These are phyloP conservation scores for Russula virescens DNA, from an alignment of 768 basidiomycete species.

Conservation along the genomic window DNA sequence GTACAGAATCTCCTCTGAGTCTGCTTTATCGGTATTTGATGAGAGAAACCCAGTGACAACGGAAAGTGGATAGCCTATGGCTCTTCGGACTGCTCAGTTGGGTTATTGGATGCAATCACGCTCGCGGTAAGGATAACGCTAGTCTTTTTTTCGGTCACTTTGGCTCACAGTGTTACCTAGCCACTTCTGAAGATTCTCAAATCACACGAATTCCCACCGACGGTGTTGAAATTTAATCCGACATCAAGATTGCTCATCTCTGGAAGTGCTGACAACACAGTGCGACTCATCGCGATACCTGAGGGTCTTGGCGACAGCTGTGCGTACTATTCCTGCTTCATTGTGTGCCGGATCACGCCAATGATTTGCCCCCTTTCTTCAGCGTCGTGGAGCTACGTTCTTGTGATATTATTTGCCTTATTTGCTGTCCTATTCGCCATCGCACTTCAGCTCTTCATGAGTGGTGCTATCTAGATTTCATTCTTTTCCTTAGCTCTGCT, in stretches of 20 bases:
- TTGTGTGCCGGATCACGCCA: not conserved
- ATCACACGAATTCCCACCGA: constrained; percentile 93
- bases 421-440: constrained; percentile 41
- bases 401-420: constrained; percentile 40
- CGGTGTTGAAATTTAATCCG: constrained; percentile 84
- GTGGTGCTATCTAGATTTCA: constrained; percentile 15
- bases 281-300: constrained; percentile 76
- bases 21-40: not conserved
- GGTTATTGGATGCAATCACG: constrained; percentile 73
- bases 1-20: constrained; percentile 37
- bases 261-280: constrained; percentile 84
- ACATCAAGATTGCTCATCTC: constrained; percentile 74
- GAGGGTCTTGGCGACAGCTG: constrained; percentile 37
- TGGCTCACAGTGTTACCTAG: constrained; percentile 36
- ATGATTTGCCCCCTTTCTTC: constrained; percentile 22
- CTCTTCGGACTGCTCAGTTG: constrained; percentile 79
- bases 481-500: not conserved
- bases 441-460: constrained; percentile 32
- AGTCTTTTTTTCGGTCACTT: constrained; percentile 1
- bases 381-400: constrained; percentile 30
- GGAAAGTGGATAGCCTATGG: constrained; percentile 83
- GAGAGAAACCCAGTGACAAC: constrained; percentile 48
- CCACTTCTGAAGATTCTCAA: constrained; percentile 83
- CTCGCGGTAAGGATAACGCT: constrained; percentile 47
- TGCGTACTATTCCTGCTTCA: not conserved